phyloP scores from a whole-genome alignment of 495 filamentous ascomycete genomes.

The Penicillium antarcticum region DNA sequence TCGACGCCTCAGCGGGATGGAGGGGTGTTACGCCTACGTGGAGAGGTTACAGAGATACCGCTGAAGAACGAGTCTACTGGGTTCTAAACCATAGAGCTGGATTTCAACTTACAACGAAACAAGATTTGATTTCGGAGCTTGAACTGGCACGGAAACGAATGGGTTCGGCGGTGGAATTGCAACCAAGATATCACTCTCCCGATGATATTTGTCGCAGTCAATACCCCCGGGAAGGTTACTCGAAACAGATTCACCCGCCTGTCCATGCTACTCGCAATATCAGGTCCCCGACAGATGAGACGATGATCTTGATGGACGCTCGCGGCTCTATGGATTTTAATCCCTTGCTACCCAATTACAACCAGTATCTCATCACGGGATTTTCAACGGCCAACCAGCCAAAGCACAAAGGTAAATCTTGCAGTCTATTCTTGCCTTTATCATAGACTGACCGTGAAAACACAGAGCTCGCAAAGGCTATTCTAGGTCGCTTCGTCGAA shows the following conservation, averaged over 20 bases:
- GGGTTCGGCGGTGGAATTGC: constrained; percentile 38
- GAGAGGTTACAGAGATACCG: constrained; percentile 46
- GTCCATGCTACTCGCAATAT: constrained; percentile 32
- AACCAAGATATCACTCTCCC: constrained; percentile 32
- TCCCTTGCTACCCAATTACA: constrained; percentile 38
- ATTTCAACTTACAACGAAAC: constrained; percentile 29
- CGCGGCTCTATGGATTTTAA: constrained; percentile 46
- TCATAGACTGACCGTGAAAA: not conserved
- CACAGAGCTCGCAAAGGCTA: constrained; percentile 40
- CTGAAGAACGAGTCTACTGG: constrained; percentile 49
- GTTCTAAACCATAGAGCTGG: constrained; percentile 40
- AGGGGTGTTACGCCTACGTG: constrained; percentile 45
- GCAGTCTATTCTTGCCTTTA: not conserved
- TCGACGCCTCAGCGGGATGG: constrained; percentile 44
- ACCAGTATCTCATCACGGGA: constrained; percentile 39
- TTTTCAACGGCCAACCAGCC: constrained; percentile 37
- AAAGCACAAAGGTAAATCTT: constrained; percentile 41
- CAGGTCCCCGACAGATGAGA: constrained; percentile 36
- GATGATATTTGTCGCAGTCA: constrained; percentile 41
- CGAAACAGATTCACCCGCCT: constrained; percentile 42
- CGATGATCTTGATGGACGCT: constrained; percentile 46
- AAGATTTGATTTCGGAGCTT: constrained; percentile 40
- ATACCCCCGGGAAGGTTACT: constrained; percentile 37
- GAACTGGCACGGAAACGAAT: constrained; percentile 39
- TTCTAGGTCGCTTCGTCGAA: constrained; percentile 42